Conservation (phyloP, 768 basidiomycete genomes). For the Rhizopogon vesiculosus region DNA sequence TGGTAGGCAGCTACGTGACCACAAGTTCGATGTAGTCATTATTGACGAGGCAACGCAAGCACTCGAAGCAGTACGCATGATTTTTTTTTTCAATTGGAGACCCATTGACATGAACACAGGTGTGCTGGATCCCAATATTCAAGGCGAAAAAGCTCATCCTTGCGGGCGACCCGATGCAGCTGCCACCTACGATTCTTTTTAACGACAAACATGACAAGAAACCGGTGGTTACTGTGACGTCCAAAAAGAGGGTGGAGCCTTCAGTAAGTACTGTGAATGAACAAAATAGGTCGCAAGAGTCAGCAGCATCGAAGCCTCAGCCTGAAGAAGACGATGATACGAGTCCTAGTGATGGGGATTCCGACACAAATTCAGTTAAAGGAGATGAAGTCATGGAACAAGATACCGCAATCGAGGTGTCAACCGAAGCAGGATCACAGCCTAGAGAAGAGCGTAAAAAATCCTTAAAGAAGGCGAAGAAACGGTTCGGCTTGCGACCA, state of each 20-base stretch:
- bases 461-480: constrained; percentile 7
- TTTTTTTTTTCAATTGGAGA: not conserved
- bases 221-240: constrained; percentile 9
- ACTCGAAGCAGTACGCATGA: constrained; percentile 67
- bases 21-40: constrained; percentile 86
- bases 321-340: not conserved
- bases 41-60: constrained; percentile 99
- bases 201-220: constrained; percentile 39
- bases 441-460: not conserved
- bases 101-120: constrained; percentile 2
- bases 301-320: not conserved
- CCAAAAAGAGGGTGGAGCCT: not conserved
- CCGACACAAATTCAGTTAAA: constrained; percentile 14
- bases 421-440: not conserved
- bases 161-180: constrained; percentile 94
- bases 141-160: constrained; percentile 87
- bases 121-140: constrained; percentile 92
- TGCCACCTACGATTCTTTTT: constrained; percentile 90
- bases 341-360: constrained; percentile 3
- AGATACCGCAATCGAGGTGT: constrained; percentile 8
- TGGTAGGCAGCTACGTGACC: constrained; percentile 69
- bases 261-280: not conserved
- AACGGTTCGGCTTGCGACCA: constrained; percentile 36
- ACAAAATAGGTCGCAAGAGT: not conserved
- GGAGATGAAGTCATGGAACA: constrained; percentile 17